Base-by-base conservation (phyloP, 495 filamentous ascomycete species). In the Penicillium odoratum region DNA sequence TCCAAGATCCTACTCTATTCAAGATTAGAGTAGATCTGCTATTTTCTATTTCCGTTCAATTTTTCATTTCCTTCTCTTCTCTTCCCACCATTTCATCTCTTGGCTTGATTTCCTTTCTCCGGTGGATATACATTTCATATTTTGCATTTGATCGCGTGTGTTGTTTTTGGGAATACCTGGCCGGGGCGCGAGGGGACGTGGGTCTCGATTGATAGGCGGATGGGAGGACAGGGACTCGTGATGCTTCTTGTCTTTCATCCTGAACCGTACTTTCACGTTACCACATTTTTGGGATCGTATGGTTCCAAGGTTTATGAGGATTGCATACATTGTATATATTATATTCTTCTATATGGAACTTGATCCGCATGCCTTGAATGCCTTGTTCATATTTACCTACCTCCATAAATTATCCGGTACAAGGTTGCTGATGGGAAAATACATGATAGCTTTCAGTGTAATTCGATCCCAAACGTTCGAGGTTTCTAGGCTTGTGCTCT, bases 251-350 rank as follows among this genome's bases (percentile, higher is more conserved):
- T 16, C 26, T 46, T 46, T 26, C 18, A 46, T 46, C 16, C 16
- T 26, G 43, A 7, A 21, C 18, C 43, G 26, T 25, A 18, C 15
- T 46, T 46, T 10, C 18, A 55, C 16, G 52, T 51, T 33, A 61
- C 48, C 48, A 51, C 18, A 51, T 59, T 48, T 47, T 48, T 59
- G 44, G 31, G 33, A 9, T 51, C 44, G 6, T 26, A 33, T 9
- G 46, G 46, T 48, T 61, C n/a, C 31, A 33, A 10, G 31, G 31
- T 16, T n/a, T 5, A 13, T 48, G 48, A 57, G 51, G 53, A 63
- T 63, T 53, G 43, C 60, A 59, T 63, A 44, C 25, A 51, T 29
- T 63, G 53, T 63, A 56, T n/a, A 63, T 59, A 63, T 56, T 56
- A 56, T 52, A 40, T 11, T 48, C 38, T 36, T 56, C 28, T 38